phyloP scores from a whole-genome alignment of 345 rosid genomes.

The Lepidium sativum region DNA sequence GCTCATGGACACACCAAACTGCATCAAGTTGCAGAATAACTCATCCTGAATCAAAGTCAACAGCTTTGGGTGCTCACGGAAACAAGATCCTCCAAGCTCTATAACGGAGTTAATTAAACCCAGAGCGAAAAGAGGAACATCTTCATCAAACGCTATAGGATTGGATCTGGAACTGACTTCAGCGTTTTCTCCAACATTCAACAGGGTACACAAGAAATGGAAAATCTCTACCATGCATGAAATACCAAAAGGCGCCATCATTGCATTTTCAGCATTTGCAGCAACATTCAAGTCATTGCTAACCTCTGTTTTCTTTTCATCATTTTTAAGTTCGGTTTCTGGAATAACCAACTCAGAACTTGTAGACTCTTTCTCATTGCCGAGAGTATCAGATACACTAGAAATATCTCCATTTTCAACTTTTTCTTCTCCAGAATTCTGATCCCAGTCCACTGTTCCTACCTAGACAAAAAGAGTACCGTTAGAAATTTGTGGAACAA shows the following conservation, averaged over 20 bases:
- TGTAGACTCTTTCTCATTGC: conserved; percentile 17
- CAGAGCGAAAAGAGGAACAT: conserved; percentile 68
- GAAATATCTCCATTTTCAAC: conserved; percentile 38
- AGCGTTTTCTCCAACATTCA: conserved; percentile 47
- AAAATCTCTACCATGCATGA: conserved; percentile 74
- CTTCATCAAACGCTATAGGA: conserved; percentile 70
- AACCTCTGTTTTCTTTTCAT: conserved; percentile 26
- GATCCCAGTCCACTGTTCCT: conserved; percentile 33
- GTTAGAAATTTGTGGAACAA: conserved; percentile 10
- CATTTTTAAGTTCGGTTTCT: conserved; percentile 21
- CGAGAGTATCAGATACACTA: conserved; percentile 28
- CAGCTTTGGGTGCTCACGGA: conserved; percentile 46
- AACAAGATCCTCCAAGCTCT: conserved; percentile 54
- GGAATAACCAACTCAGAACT: conserved; percentile 22
- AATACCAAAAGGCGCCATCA: conserved; percentile 60
- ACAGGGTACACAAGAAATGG: conserved; percentile 57
- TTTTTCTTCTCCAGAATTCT: conserved; percentile 27
- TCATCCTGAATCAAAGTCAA: conserved; percentile 58
- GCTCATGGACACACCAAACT: conserved; percentile 68
- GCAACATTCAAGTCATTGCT: conserved; percentile 27
- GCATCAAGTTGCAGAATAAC: conserved; percentile 62
- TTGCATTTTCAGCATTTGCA: conserved; percentile 33
- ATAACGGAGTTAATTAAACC: conserved; percentile 65
- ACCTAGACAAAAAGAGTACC: conserved; percentile 29
- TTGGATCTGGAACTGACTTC: conserved; percentile 47